phyloP scores from a whole-genome alignment of 371 early-diverging fungal species.

The Zychaea mexicana region DNA sequence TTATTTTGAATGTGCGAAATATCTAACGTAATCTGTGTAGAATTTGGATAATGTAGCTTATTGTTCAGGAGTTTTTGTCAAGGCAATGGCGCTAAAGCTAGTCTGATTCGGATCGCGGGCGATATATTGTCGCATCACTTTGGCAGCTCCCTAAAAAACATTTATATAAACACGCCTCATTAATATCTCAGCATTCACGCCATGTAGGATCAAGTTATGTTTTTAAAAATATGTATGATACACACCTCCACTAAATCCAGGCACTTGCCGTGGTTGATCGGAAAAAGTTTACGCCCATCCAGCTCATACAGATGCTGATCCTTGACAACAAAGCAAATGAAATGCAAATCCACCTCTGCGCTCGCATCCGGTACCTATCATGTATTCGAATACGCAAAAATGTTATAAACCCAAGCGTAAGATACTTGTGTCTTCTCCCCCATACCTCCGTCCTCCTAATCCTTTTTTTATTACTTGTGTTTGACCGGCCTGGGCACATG shows the following conservation, averaged over 20 bases:
- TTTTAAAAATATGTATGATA: too few species aligned
- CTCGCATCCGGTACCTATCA: slow-evolving; percentile 65
- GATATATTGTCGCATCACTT: slow-evolving; percentile 73
- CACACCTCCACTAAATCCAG: slow-evolving; percentile 63
- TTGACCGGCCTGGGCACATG: slow-evolving; percentile 75
- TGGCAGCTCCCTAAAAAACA: slow-evolving; percentile 64
- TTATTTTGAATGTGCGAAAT: too few species aligned
- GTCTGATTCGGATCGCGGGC: slow-evolving; percentile 68
- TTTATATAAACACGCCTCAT: not conserved
- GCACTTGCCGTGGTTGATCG: slow-evolving; percentile 82
- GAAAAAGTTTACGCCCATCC: slow-evolving; percentile 82
- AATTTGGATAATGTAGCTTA: too few species aligned
- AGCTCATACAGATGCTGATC: slow-evolving; percentile 84
- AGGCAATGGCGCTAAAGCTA: slow-evolving; percentile 74
- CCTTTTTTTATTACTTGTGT: slow-evolving; percentile 61
- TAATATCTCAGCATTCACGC: too few species aligned
- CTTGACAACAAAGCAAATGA: slow-evolving; percentile 76
- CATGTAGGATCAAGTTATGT: not conserved
- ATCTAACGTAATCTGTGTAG: too few species aligned
- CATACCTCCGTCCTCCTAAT: too few species aligned
- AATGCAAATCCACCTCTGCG: slow-evolving; percentile 81
- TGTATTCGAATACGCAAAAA: not conserved
- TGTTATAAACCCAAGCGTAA: not conserved
- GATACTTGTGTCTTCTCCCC: too few species aligned
- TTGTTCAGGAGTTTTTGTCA: slow-evolving; percentile 27